Conservation (phyloP, 2,329 filamentous ascomycete genomes). For the Penicillium olsonii region DNA sequence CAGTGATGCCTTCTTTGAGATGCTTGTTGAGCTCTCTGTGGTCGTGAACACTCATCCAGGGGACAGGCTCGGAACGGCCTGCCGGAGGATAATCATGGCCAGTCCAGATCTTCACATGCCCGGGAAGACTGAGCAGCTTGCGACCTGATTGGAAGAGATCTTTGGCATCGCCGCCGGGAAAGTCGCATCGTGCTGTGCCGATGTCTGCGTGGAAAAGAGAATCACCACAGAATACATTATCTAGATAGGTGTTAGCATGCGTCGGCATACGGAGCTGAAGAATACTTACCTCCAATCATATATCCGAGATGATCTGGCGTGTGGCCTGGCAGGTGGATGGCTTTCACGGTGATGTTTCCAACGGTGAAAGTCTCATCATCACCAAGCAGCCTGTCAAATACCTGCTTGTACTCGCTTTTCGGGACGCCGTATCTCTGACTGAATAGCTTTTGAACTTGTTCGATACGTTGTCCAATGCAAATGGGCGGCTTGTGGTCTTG, state of each 20-base stretch:
- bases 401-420: slow-evolving; percentile 45
- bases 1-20: slow-evolving; percentile 43
- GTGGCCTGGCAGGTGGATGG: slow-evolving; percentile 63
- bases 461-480: slow-evolving; percentile 61
- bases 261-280: neutral
- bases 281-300: slow-evolving; percentile 48
- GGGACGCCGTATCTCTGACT: slow-evolving; percentile 53
- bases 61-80: slow-evolving; percentile 35
- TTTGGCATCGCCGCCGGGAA: slow-evolving; percentile 53
- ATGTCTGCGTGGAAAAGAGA: slow-evolving; percentile 57
- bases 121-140: slow-evolving; percentile 46
- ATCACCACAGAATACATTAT: slow-evolving; percentile 56
- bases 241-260: slow-evolving; percentile 28
- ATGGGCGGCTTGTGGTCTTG: slow-evolving; percentile 48
- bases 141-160: slow-evolving; percentile 49
- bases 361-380: slow-evolving; percentile 59
- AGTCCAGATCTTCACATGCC: slow-evolving; percentile 53
- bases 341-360: slow-evolving; percentile 51
- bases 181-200: slow-evolving; percentile 57
- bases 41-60: slow-evolving; percentile 50
- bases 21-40: slow-evolving; percentile 54
- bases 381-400: slow-evolving; percentile 57
- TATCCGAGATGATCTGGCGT: slow-evolving; percentile 67
- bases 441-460: slow-evolving; percentile 56
- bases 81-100: slow-evolving; percentile 58